Base-by-base conservation (phyloP, 345 rosid genomes). In the Iberis pinnata region DNA sequence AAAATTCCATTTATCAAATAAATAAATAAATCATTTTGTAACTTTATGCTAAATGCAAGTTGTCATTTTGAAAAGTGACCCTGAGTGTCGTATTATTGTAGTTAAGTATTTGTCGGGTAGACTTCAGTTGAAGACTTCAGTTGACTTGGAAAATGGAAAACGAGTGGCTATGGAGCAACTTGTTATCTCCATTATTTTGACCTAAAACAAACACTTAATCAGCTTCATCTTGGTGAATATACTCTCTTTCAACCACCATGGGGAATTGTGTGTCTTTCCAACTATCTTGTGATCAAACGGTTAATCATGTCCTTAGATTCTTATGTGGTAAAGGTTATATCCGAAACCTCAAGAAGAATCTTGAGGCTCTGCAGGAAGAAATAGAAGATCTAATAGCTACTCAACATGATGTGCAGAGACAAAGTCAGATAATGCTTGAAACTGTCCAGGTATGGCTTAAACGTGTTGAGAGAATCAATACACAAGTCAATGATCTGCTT, bases 401-500 rank as follows among this genome's bases (percentile, higher is more conserved):
- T 40, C 44, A 40, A 17, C 22, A 40, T 8, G 12, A 3, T 3
- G 44, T 40, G 44, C 8, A 40, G 22, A 1, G 1, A 9, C 12
- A 40, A 17, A 16, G 17, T 40, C 22, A 12, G 17, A 8, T 26
- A 47, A 45, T 11, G 4, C 57, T 33, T 12, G 22, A 33, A 16
- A 0, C 20, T 17, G 67, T 68, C n/a, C 9, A 47, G 5, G 35
- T 35, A 7, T 68, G 67, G 63, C 57, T 40, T 40, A 17, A 19
- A 15, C 44, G 22, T 40, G 44, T 40, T 1, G 22, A 40, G 12
- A 40, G 12, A 11, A 8, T 45, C 7, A 11, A 40, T 17, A 15
- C 19, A 15, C 19, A 5, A 5, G 10, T 39, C 16, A 33, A 15
- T 13, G 16, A 47, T 8, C 12, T 67, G 9, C 11, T 59, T 38